Evolutionary conservation across 768 basidiomycete genomes (phyloP).

Genomic region (Mycena albidolilacea): DNA sequence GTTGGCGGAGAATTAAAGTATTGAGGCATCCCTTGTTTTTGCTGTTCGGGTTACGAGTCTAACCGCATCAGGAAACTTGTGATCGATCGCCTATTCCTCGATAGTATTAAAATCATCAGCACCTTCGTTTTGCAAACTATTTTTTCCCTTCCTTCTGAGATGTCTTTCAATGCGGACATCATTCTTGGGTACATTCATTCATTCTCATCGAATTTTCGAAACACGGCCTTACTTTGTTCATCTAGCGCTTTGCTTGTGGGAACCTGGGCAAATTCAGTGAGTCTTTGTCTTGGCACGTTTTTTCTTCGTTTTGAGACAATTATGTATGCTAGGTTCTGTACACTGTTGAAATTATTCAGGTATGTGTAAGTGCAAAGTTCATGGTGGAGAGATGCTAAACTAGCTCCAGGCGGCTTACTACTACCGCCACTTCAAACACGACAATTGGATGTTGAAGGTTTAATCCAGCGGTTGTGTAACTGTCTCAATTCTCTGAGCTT

Average conservation of each 20-base stretch:
- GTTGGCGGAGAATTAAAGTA: neutral
- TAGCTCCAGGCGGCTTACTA: slow-evolving; percentile 10
- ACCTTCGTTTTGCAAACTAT: slow-evolving; percentile 15
- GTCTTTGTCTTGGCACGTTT: too few species aligned
- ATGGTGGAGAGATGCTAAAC: slow-evolving; percentile 7
- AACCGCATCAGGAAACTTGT: neutral
- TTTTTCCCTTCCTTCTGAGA: slow-evolving; percentile 6
- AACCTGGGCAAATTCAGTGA: too few species aligned
- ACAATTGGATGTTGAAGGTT: slow-evolving; percentile 25
- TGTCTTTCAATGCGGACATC: slow-evolving; percentile 25
- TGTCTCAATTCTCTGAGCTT: slow-evolving; percentile 24
- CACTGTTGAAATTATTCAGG: slow-evolving; percentile 11
- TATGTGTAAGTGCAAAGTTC: slow-evolving; percentile 11
- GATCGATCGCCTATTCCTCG: neutral
- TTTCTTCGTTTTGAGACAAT: too few species aligned
- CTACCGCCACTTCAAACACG: slow-evolving; percentile 17
- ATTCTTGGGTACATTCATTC: slow-evolving; percentile 5
- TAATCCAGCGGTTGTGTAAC: neutral
- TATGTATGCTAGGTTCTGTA: too few species aligned
- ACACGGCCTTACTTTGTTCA: slow-evolving; percentile 25
- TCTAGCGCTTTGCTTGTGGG: slow-evolving; percentile 15
- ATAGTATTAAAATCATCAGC: slow-evolving; percentile 19
- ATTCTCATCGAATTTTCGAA: slow-evolving; percentile 13
- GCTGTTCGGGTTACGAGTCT: neutral
- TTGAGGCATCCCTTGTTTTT: neutral